A percentile compares a stretch with the other conserved stretches of the same genome.
Conservation (phyloP, 2,329 filamentous ascomycete genomes). For the Aspergillus floridensis region DNA sequence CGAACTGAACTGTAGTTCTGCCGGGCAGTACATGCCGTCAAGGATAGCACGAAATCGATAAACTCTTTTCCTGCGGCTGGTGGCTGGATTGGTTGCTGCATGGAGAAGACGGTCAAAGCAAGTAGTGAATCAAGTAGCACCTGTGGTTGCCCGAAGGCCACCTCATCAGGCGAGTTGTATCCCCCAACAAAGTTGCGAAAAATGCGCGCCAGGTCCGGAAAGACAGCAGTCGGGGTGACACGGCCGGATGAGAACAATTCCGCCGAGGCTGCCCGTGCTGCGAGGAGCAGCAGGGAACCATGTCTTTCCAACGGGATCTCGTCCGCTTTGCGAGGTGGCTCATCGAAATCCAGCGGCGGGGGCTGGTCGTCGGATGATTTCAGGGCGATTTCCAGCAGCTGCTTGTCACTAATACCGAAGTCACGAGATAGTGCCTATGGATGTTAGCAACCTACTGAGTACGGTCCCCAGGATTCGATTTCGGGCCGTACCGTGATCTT, state of each 20-base stretch:
- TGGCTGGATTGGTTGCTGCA: constrained; percentile 46
- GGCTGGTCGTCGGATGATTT: constrained; percentile 40
- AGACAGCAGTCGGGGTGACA: constrained; percentile 46
- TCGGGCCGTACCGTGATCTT: constrained; percentile 49
- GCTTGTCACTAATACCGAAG: constrained; percentile 49
- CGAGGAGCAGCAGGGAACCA: constrained; percentile 54
- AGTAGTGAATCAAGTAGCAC: constrained; percentile 55
- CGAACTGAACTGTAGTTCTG: constrained; percentile 39
- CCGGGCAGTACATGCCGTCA: constrained; percentile 38
- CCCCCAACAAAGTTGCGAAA: constrained; percentile 53
- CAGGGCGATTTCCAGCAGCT: constrained; percentile 48
- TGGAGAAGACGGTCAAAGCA: constrained; percentile 51
- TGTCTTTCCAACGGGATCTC: constrained; percentile 58
- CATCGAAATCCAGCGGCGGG: constrained; percentile 52
- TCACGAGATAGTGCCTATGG: constrained; percentile 53
- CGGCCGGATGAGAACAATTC: constrained; percentile 48
- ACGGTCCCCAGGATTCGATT: no score
- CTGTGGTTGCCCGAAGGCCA: constrained; percentile 48
- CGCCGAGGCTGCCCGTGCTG: constrained; percentile 51
- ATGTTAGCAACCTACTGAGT: constrained; percentile 6
- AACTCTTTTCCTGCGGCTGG: constrained; percentile 53
- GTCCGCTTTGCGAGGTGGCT: constrained; percentile 51
- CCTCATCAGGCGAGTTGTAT: constrained; percentile 36
- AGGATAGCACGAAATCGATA: constrained; percentile 50
- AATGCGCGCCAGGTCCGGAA: constrained; percentile 53